Base-by-base conservation (phyloP, 208 protist genomes). In the Crithidia fasciculata region DNA sequence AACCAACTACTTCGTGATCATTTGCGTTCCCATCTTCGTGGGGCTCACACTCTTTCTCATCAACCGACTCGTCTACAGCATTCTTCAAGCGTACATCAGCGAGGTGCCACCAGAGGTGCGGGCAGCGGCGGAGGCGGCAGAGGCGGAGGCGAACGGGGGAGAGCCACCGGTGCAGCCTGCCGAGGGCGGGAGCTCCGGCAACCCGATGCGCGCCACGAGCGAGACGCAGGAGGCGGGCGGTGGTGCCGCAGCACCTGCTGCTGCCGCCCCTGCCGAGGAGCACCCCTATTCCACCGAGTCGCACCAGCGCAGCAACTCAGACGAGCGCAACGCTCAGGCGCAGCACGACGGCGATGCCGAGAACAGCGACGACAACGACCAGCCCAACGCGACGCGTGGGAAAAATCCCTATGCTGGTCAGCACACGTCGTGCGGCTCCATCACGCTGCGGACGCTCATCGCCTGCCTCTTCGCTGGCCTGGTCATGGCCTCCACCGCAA, bases 1-100 rank as follows among this genome's bases (percentile, higher is more conserved):
- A 8, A 85, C 61, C 28, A 85, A 92, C 81, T 95, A 88, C 73
- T 93, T 90, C 65, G 50, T 93, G 16, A 77, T 91, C 39, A 70
- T 95, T 8, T 85, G 81, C 6, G 15, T 93, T 4, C 90, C 90
- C 0, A 77, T 83, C 50, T 92, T 82, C 64, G 68, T 85, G 2
- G 59, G 55, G 16, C 60, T 60, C n/a, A 72, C 64, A 18, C 67
- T 85, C 39, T n/a, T 83, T 28, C 37, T 88, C 53, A 50, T 91
- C 9, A 80, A 90, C 40, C 18, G 63, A 37, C 56, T 81, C 41
- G 19, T 77, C 8, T 16, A 49, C 6, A 54, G 9, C 16, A 12
- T 83, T 6, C 45, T 89, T 6, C 37, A 60, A 50, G 19, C 50
- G 15, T 66, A 60, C 70, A 55, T 80, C 19, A 58, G 68, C 19